Evolutionary conservation across 352 stramenopile genomes (phyloP).

Genomic region (Phytopythium litorale): DNA sequence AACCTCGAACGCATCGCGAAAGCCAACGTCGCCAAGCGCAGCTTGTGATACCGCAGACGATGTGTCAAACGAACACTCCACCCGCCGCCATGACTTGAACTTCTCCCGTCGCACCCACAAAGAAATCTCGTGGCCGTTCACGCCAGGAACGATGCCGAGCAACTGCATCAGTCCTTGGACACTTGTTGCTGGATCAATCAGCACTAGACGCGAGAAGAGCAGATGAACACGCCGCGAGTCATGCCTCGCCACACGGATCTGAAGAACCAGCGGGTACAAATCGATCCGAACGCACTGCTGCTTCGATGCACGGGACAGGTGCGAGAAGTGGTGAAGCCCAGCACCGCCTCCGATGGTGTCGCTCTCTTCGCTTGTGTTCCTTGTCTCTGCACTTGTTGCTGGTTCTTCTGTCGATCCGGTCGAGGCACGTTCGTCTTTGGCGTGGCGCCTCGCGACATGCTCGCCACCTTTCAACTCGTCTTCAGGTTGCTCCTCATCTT

Average conservation of each 20-base stretch:
- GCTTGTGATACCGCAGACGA: slow-evolving; percentile 17
- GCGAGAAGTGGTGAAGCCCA: neutral
- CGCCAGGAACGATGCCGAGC: slow-evolving; percentile 43
- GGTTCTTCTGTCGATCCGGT: slow-evolving; percentile 2
- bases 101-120: slow-evolving; percentile 61
- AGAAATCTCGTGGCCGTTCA: slow-evolving; percentile 52
- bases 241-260: slow-evolving; percentile 52
- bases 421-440: neutral
- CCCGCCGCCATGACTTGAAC: slow-evolving; percentile 48
- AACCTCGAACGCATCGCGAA: slow-evolving; percentile 52
- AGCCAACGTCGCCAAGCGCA: slow-evolving; percentile 35
- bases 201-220: slow-evolving; percentile 46
- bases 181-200: slow-evolving; percentile 31
- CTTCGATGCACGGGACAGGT: neutral
- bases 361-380: slow-evolving; percentile 9
- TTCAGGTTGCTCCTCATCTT: slow-evolving; percentile 14
- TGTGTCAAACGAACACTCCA: slow-evolving; percentile 49
- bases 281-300: slow-evolving; percentile 27
- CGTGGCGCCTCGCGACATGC: neutral
- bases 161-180: slow-evolving; percentile 58
- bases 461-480: slow-evolving; percentile 14
- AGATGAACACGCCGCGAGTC: slow-evolving; percentile 54
- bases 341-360: neutral
- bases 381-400: slow-evolving; percentile 8
- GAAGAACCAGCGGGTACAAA: slow-evolving; percentile 50